Evolutionary conservation across 768 basidiomycete genomes (phyloP).

Genomic region (Butyriboletus loyo): DNA sequence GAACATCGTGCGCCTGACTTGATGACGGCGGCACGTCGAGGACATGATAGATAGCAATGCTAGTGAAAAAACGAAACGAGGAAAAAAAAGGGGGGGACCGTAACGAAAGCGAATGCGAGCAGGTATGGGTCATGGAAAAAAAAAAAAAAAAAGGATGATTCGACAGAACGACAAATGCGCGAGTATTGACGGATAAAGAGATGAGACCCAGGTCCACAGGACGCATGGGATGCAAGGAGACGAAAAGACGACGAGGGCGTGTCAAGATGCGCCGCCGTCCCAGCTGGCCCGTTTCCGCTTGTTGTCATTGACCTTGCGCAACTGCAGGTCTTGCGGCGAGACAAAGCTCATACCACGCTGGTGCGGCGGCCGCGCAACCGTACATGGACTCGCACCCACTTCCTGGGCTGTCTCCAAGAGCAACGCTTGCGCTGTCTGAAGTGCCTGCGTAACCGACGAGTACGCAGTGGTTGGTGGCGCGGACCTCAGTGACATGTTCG

Average conservation of each 20-base stretch:
- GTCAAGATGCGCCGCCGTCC: conserved; percentile 43
- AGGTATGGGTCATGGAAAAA: not conserved
- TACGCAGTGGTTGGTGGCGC: conserved; percentile 24
- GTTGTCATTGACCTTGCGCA: conserved; percentile 48
- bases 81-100: not conserved
- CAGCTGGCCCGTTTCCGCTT: conserved; percentile 58
- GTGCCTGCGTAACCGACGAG: conserved; percentile 30
- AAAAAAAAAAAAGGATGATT: too few relatives aligned
- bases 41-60: conserved; percentile 26
- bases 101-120: conserved; percentile 12
- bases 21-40: conserved; percentile 5
- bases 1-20: conserved; percentile 4
- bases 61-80: conserved; percentile 9
- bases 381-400: not conserved
- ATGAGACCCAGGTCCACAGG: conserved; percentile 4
- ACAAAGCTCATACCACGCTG: conserved; percentile 53
- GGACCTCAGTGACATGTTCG: conserved; percentile 30
- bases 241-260: not conserved
- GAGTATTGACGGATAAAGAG: conserved; percentile 12
- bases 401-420: conserved; percentile 20
- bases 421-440: conserved; percentile 33
- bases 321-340: conserved; percentile 49
- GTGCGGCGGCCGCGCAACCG: conserved; percentile 25
- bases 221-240: conserved; percentile 4
- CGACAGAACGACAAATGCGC: conserved; percentile 9